Evolutionary conservation across 2,329 filamentous ascomycete species (phyloP).

Genomic region (Stagonosporopsis tanaceti): DNA sequence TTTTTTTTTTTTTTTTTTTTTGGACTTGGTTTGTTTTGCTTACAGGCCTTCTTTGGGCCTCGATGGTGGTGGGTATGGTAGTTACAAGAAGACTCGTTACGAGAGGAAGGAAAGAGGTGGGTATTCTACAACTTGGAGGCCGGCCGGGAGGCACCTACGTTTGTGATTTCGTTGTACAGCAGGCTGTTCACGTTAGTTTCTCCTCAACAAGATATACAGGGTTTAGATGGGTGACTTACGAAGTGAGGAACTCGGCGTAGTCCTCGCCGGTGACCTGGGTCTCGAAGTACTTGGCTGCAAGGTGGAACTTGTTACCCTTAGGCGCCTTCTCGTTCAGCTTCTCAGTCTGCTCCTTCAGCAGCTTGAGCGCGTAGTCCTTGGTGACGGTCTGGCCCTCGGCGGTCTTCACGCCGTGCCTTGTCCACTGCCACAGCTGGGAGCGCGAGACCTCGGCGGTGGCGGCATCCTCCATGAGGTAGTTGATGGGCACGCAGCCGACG

Average conservation of each 20-base stretch:
- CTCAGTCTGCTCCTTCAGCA: constrained; percentile 86
- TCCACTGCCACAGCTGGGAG: constrained; percentile 97
- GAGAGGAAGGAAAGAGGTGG: background rate
- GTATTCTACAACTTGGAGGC: constrained; percentile 55
- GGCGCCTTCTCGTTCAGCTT: constrained; percentile 76
- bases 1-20: background rate
- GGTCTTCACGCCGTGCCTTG: constrained; percentile 75
- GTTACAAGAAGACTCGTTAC: constrained; percentile 13
- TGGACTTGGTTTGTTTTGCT: background rate
- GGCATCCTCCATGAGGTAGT: constrained; percentile 98
- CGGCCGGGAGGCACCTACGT: constrained; percentile 69
- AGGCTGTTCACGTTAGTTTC: constrained; percentile 61
- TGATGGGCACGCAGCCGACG: constrained; percentile 95
- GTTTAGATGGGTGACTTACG: constrained; percentile 60
- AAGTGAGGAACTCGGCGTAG: constrained; percentile 94
- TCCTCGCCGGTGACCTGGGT: constrained; percentile 95
- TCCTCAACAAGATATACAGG: background rate
- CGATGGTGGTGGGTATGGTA: constrained; percentile 15
- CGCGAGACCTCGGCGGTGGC: constrained; percentile 96
- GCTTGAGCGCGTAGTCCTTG: constrained; percentile 86
- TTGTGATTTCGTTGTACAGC: constrained; percentile 87
- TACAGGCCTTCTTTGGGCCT: constrained; percentile 10
- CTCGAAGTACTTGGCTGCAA: constrained; percentile 92
- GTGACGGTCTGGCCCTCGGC: constrained; percentile 91
- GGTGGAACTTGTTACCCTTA: constrained; percentile 88